Percentiles rank a stretch among this genome's conserved stretches.
Conservation (phyloP, 768 basidiomycete species). For the Auriscalpium microsporum region DNA sequence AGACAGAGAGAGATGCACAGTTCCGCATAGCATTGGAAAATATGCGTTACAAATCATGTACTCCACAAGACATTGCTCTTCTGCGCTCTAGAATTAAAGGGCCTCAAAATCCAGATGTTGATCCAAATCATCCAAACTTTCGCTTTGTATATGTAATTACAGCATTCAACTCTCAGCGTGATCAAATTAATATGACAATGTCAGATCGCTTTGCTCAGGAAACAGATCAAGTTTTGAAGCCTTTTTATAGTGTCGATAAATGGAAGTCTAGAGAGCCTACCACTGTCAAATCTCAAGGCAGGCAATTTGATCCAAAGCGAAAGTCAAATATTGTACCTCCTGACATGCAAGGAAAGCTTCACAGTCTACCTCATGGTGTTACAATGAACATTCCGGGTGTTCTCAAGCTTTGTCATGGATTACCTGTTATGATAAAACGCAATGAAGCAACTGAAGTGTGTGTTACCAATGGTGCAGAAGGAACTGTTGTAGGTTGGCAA, state of each 20-base stretch:
- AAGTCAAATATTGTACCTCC: background rate
- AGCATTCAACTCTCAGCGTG: conserved; percentile 27
- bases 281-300: background rate
- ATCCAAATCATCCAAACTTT: conserved; percentile 17
- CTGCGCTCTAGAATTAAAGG: conserved; percentile 20
- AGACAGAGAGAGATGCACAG: conserved; percentile 19
- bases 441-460: conserved; percentile 19
- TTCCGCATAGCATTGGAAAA: conserved; percentile 25
- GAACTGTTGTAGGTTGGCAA: conserved; percentile 10
- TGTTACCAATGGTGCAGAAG: conserved; percentile 20
- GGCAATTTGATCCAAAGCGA: background rate
- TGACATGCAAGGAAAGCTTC: conserved; percentile 12
- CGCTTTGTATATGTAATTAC: conserved; percentile 32
- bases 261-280: too few species aligned
- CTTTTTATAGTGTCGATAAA: conserved; percentile 21
- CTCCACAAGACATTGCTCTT: conserved; percentile 28
- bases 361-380: conserved; percentile 13
- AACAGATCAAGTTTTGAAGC: conserved; percentile 16
- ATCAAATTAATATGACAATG: conserved; percentile 28
- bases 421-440: conserved; percentile 18
- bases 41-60: conserved; percentile 26
- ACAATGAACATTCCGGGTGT: conserved; percentile 13
- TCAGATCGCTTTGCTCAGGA: conserved; percentile 26
- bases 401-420: conserved; percentile 14
- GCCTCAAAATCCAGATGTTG: background rate